Evolutionary conservation across 495 filamentous ascomycete species (phyloP), one percentile per base, ranked within the genome.

Genomic region (Durotheca rogersii): DNA sequence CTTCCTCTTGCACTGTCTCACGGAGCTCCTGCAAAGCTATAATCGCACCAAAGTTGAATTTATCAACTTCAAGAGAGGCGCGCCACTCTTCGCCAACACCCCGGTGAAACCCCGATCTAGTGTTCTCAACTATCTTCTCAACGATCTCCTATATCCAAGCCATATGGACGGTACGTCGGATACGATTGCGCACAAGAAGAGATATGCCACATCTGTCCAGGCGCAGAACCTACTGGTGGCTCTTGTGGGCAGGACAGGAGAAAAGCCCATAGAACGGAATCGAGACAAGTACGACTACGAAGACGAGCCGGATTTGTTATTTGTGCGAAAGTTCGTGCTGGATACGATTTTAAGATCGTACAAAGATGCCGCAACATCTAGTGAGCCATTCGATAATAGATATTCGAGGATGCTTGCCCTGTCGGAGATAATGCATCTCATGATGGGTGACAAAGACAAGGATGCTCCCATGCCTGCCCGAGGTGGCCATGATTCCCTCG

Each of bases 1-100:
- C 73, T 96, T 97, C 73, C 75, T 99, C 45, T 77, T 99, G 31
- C 89, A 95, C 64, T 95, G 92, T 61, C 74, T 99, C 23, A 86
- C 90, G 0, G 93, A 99, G 65, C 79, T 99, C 12, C 76, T 99
- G n/a, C 84, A 85, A 31, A 92, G 84, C 60, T 97, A 96, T 72
- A 95, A 89, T 51, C 85, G 90, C 19, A 85, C 89, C 30, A 99
- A 99, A 74, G 78, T 97, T 15, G 94, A 99, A 61, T 99, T 99
- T 65, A 96, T 99, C 68, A 96, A 96, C 63, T 97, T 96, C 74
- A 96, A 92, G 41, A 84, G 93, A 50, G 85, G 87, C 14, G 87
- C 89, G 48, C 87, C 90, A 3, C 78, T 88, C 51, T 79, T 76
- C 46, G 81, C 85, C 19, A 85, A 82, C 35, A 96, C 90, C 4